Evolutionary conservation across 2,329 filamentous ascomycete genomes (phyloP).

Genomic region (Penicillium crustosum): DNA sequence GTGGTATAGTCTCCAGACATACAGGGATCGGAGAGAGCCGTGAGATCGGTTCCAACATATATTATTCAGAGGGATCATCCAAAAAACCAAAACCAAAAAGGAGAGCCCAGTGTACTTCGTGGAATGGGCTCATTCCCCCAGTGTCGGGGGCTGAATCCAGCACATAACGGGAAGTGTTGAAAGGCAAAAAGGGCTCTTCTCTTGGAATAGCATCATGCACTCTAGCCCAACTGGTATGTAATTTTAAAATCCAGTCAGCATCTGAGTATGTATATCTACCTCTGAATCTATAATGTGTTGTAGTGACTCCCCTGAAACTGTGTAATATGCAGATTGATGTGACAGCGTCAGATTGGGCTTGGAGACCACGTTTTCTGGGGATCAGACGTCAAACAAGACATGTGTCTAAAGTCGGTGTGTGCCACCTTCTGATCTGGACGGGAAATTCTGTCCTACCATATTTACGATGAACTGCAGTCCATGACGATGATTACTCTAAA

Average conservation of each 20-base stretch:
- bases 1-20: background rate
- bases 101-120: background rate
- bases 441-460: background rate
- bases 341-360: slow-evolving; percentile 13
- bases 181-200: background rate
- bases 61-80: background rate
- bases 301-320: slow-evolving; percentile 7
- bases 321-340: slow-evolving; percentile 5
- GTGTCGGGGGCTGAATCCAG: slow-evolving; percentile 1
- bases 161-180: background rate
- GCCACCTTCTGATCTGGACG: background rate
- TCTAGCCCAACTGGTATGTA: background rate
- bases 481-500: slow-evolving; percentile 6
- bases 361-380: slow-evolving; percentile 20
- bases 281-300: background rate
- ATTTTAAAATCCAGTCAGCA: background rate
- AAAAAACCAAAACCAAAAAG: background rate
- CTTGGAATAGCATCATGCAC: background rate
- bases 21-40: background rate
- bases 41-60: background rate
- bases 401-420: slow-evolving; percentile 21
- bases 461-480: background rate
- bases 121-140: background rate
- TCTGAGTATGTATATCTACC: background rate
- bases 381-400: background rate